Evolutionary conservation across 2,329 filamentous ascomycete genomes (phyloP), one percentile per base, ranked within the genome.

Genomic region (Colletotrichum nymphaeae): DNA sequence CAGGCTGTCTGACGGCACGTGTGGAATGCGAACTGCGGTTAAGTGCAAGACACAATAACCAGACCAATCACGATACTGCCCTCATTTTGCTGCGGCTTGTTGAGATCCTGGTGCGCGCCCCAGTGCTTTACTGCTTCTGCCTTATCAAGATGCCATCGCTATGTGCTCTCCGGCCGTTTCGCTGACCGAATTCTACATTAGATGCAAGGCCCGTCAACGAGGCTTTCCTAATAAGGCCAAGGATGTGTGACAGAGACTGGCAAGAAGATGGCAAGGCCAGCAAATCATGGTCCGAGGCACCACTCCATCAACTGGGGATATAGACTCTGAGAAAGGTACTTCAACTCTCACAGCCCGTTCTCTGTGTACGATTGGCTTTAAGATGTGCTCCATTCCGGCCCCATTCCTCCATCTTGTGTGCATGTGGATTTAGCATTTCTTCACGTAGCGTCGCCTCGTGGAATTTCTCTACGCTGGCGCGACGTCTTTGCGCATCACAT

Each of bases 101-200:
- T 49, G 37, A n/a, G 19, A 56, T 42, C n/a, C 37, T 24, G 66
- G 46, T 24, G 19, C 46, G 12, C 19, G 55, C 11, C 16, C 46
- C 30, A 37, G 58, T 69, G 67, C 67, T 60, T 69, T 58, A 26
- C 28, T 28, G 4, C 22, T 65, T 9, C 67, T 65, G 53, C 59
- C 67, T 69, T 58, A 65, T 58, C 60, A 58, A 32, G 7, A 63
- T 28, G 8, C 26, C 30, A 8, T 22, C 63, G 12, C 14, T 12
- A 35, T 5, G 32, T 35, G n/a, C 9, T 24, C 5, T 22, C 5
- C 2, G 5, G 3, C 35, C 0, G 7, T 11, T 16, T 1, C n/a
- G 1, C 2, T 49, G 12, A 42, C 60, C 32, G 3, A 30, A 12
- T 7, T 60, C n/a, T 30, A 14, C 16, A 19, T 53, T 19, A 12